Percentiles rank a stretch among this genome's conserved stretches.
Conservation (phyloP, 140 eudicot species). For the Flaveria floridana region DNA sequence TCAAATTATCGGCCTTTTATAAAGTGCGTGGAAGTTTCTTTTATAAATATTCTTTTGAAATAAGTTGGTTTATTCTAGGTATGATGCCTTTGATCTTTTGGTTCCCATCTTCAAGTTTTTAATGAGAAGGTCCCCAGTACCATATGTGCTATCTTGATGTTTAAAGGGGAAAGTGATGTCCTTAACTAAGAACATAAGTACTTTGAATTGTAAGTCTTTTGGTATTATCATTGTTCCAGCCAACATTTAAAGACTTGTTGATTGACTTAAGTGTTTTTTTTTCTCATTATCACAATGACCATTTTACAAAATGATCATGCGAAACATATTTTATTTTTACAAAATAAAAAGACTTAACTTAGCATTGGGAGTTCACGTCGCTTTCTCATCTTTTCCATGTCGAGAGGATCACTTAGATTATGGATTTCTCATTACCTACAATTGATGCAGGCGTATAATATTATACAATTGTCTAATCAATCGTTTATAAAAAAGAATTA, state of each 20-base stretch:
- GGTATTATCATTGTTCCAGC: not conserved
- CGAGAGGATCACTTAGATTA: no score
- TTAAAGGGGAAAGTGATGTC: conserved; percentile 12
- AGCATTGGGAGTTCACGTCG: no score
- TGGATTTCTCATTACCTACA: no score
- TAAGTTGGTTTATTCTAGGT: conserved; percentile 33
- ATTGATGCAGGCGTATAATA: no score
- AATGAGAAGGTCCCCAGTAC: conserved; percentile 34
- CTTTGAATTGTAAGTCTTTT: conserved; percentile 1
- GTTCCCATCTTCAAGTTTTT: conserved; percentile 23
- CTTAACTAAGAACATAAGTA: not conserved
- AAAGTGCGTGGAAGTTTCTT: conserved; percentile 28
- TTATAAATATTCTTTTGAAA: conserved; percentile 30
- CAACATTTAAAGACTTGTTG: not conserved
- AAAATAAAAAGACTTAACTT: no score
- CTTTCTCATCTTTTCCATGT: no score
- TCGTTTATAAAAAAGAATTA: no score
- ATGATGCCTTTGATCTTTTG: conserved; percentile 35
- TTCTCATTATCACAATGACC: not conserved
- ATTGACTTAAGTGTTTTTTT: not conserved
- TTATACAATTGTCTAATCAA: no score
- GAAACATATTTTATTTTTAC: no score
- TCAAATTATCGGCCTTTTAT: conserved; percentile 24
- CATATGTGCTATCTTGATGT: conserved; percentile 29
- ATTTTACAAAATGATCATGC: no score